A percentile compares a stretch with the other conserved stretches of the same genome.
Conservation (phyloP, 208 protist genomes). For the Balamuthia mandrillaris region DNA sequence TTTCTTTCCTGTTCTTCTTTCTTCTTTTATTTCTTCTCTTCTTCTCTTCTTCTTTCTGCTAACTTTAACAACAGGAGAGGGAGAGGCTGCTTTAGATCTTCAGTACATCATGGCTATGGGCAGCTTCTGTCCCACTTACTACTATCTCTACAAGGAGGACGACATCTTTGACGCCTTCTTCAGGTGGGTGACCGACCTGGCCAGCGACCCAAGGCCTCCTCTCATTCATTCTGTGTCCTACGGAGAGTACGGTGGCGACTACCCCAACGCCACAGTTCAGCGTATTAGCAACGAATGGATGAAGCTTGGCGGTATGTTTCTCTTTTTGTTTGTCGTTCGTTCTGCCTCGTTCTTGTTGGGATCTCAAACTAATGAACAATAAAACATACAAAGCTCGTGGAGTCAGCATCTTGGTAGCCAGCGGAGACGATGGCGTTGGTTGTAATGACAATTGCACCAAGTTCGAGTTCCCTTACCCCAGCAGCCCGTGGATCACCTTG, state of each 20-base stretch:
- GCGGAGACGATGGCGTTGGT: conserved; percentile 23
- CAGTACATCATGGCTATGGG: conserved; percentile 39
- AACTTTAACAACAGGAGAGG: no score
- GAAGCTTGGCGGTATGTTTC: no score
- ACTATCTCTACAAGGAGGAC: conserved; percentile 33
- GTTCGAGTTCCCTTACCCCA: conserved; percentile 40
- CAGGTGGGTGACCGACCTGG: conserved; percentile 36
- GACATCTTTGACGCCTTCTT: neutral
- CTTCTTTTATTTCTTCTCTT: no score
- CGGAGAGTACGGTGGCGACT: conserved; percentile 45
- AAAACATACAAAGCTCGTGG: no score
- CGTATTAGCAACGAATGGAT: conserved; percentile 11
- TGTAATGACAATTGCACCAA: conserved; percentile 8
- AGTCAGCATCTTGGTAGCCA: conserved; percentile 9
- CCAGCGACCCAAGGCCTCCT: conserved; percentile 45
- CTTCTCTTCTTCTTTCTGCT: no score
- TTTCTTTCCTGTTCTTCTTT: no score
- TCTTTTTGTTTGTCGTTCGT: no score
- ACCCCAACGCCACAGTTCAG: conserved; percentile 32
- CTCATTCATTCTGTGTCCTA: conserved; percentile 46
- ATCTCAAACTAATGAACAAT: no score
- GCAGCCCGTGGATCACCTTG: conserved; percentile 21
- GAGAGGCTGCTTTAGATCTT: conserved; percentile 14
- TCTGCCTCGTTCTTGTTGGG: no score
- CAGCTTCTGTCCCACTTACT: conserved; percentile 25